Evolutionary conservation across 805 yeast species (phyloP), one percentile per base, ranked within the genome.

Genomic region (Vanderwaltozyma verrucispora): DNA sequence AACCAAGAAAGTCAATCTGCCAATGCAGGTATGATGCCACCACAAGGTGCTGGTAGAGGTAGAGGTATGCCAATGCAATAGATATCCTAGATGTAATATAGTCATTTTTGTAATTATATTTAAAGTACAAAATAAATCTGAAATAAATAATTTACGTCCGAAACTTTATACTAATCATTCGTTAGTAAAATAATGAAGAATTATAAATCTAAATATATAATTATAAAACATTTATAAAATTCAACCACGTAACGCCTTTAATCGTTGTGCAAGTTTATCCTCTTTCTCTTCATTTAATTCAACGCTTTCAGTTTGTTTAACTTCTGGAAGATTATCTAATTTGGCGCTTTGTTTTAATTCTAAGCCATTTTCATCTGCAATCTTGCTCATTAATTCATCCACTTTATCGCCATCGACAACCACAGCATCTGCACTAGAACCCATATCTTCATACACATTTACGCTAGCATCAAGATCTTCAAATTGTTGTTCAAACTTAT

Each of bases 331-430:
- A 3, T 59, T 50, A 23, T 67, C 67, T 20, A 65, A 60, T 13
- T 65, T 69, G 44, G 94, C 74, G 35, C 85, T 80, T 50, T 88
- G 96, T 50, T 80, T 79, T 67, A 88, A 69, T 56, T 92, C 97
- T 30, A 92, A 67, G 2, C 98, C 99, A 1, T 96, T 96, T 56
- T 89, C 97, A 56, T 89, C 97, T 0, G 97, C 97, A 13, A 92
- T 88, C 58, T 84, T 86, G 53, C 71, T 86, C 83, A 89, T 73
- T 54, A 89, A 67, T 42, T 80, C 73, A 54, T 92, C 96, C 26
- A 89, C 98, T 45, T 88, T 92, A 40, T 89, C 97, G 57, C 86
- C 95, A 6, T 96, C 97, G 4, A 95, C 88, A 27, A 82, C 72
- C 37, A 83, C 71, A 0, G 96, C 96, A 51, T 84, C 86, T 37